phyloP scores from a whole-genome alignment of 306 rosid genomes.

The Fragaria ananassa region DNA sequence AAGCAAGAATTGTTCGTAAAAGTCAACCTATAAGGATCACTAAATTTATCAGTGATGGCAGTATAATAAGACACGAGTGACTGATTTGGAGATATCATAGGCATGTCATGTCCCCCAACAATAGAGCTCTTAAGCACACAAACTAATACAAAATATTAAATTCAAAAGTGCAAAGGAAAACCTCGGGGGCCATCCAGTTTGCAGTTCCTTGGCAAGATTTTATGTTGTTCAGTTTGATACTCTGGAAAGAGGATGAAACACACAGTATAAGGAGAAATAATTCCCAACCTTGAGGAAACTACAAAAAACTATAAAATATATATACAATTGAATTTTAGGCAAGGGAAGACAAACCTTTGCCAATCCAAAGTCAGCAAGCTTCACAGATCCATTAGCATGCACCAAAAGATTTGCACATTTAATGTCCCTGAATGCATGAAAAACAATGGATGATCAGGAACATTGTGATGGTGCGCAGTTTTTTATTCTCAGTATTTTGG shows the following conservation, averaged over 20 bases:
- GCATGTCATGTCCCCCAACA: not conserved
- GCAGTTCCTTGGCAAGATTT: constrained; percentile 78
- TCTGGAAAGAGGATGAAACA: constrained; percentile 42
- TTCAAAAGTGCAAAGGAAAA: constrained; percentile 37
- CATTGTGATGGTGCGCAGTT: not conserved
- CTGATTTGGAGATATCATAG: not conserved
- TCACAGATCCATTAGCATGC: constrained; percentile 84
- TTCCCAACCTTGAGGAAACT: constrained; percentile 15
- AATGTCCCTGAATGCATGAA: constrained; percentile 64
- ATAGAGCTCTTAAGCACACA: not conserved
- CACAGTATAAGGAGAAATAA: constrained; percentile 22
- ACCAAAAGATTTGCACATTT: constrained; percentile 96
- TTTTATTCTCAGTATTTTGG: not conserved
- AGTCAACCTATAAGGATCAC: not conserved
- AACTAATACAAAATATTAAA: not conserved
- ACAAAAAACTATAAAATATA: not conserved
- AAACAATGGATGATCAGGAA: not conserved
- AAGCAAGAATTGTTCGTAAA: not conserved
- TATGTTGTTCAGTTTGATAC: constrained; percentile 67
- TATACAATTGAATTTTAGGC: constrained; percentile 3
- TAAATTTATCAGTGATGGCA: too few species aligned
- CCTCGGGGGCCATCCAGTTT: constrained; percentile 99
- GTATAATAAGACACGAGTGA: not conserved
- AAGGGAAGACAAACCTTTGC: constrained; percentile 63
- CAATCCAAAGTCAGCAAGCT: constrained; percentile 97